Percentiles rank a stretch among this genome's conserved stretches.
These are phyloP conservation scores for Flaveria sonorensis DNA, from an alignment of 129 eudicot genomes.

Conservation along the genomic window DNA sequence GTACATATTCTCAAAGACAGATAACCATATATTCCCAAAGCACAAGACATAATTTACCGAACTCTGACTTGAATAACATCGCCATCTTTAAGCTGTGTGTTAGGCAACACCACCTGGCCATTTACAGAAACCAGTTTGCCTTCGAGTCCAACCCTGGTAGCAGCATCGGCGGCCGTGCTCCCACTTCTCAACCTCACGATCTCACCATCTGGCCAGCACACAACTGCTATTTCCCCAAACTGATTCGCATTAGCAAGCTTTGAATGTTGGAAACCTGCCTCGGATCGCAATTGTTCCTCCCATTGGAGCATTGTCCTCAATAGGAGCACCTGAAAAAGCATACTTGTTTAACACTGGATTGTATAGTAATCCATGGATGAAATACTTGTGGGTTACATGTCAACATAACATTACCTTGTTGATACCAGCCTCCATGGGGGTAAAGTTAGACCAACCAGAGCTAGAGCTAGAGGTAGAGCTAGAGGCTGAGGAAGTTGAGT, in stretches of 20 bases:
- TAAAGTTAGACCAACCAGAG: slow-evolving; percentile 32
- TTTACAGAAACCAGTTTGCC: slow-evolving; percentile 87
- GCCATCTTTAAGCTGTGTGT: slow-evolving; percentile 84
- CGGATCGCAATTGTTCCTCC: slow-evolving; percentile 88
- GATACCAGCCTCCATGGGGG: slow-evolving; percentile 62
- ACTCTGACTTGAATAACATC: slow-evolving; percentile 83
- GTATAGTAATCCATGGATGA: neutral
- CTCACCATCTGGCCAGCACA: slow-evolving; percentile 92
- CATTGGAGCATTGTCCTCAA: slow-evolving; percentile 97
- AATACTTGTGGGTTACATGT: too few species aligned
- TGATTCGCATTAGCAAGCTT: slow-evolving; percentile 22
- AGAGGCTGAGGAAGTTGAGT: slow-evolving; percentile 32
- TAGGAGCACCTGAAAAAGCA: slow-evolving; percentile 55
- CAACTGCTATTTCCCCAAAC: slow-evolving; percentile 78
- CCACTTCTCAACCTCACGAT: slow-evolving; percentile 80
- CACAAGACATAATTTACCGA: slow-evolving; percentile 14
- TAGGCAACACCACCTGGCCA: slow-evolving; percentile 75
- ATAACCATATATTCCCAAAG: too few species aligned
- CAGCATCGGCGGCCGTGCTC: slow-evolving; percentile 99
- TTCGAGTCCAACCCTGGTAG: slow-evolving; percentile 77
- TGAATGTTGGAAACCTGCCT: slow-evolving; percentile 61
- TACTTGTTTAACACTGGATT: neutral
- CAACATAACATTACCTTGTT: slow-evolving; percentile 60
- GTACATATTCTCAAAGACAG: too few species aligned
- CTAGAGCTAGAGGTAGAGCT: slow-evolving; percentile 38